Evolutionary conservation across 2,329 filamentous ascomycete genomes (phyloP).

Genomic region (Colletotrichum sp.): DNA sequence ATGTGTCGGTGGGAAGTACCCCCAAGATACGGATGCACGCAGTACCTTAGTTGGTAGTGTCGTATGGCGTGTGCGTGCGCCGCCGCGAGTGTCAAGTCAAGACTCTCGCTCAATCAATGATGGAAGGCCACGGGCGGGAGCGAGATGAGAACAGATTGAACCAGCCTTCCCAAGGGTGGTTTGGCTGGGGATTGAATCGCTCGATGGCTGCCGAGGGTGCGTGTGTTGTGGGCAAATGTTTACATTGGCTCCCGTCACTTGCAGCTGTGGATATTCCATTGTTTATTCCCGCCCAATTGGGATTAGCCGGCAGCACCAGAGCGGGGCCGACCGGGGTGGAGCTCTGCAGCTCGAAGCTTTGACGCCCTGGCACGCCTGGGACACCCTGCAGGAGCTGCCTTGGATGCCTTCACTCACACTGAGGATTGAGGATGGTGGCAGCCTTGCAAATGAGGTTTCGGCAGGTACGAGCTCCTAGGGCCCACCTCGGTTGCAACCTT

Average conservation of each 20-base stretch:
- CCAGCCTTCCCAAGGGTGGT: not conserved
- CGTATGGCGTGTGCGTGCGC: too few relatives aligned
- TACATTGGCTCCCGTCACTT: conserved; percentile 12
- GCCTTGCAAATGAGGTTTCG: conserved; percentile 17
- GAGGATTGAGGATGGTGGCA: not conserved
- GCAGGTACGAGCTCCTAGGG: not conserved
- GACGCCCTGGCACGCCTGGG: not conserved
- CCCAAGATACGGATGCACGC: too few relatives aligned
- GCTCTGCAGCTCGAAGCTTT: conserved; percentile 9
- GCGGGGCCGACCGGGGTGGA: not conserved
- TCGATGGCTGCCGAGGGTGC: not conserved
- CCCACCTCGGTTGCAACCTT: not conserved
- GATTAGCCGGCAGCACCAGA: not conserved
- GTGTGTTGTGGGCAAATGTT: conserved; percentile 13
- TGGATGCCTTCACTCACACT: not conserved
- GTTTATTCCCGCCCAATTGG: conserved; percentile 18
- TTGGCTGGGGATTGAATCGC: not conserved
- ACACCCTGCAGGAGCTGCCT: not conserved
- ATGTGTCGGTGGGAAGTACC: not conserved
- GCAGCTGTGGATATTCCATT: conserved; percentile 14
- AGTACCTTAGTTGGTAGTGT: not conserved
- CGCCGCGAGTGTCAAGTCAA: too few relatives aligned
- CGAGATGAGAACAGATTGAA: conserved; percentile 29
- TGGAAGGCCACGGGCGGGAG: conserved; percentile 30
- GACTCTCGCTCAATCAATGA: conserved; percentile 21